phyloP scores from a whole-genome alignment of 2,329 filamentous ascomycete genomes.

The Colletotrichum sp. region DNA sequence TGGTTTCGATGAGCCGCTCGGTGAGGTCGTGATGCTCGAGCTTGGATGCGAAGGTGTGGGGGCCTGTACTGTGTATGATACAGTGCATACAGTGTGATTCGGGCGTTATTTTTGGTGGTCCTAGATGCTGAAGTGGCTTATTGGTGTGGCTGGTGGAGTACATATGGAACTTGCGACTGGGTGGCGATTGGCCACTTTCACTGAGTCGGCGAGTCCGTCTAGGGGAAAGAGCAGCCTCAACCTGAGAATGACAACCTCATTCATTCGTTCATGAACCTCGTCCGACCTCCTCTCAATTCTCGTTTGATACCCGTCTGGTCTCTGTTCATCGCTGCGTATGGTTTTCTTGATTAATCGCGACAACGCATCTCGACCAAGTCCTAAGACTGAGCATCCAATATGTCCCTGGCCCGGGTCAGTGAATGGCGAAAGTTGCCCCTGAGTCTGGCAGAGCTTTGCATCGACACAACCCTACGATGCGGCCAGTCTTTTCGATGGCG shows the following conservation, averaged over 20 bases:
- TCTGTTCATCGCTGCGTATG: background rate
- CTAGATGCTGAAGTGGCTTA: background rate
- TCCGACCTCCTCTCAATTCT: background rate
- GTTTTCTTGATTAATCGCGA: background rate
- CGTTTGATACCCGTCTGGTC: background rate
- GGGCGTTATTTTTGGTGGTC: background rate
- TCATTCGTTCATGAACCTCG: background rate
- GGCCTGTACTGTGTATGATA: background rate
- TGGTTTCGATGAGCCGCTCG: slow-evolving; percentile 11
- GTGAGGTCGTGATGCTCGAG: slow-evolving; percentile 4
- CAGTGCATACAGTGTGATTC: background rate
- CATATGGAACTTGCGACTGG: background rate
- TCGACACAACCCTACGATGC: slow-evolving; percentile 92
- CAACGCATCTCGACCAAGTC: background rate
- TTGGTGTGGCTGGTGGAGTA: background rate
- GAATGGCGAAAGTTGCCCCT: slow-evolving; percentile 91
- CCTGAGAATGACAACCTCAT: background rate
- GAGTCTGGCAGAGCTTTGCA: slow-evolving; percentile 83
- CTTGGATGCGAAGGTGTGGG: slow-evolving; percentile 1
- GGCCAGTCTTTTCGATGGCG: slow-evolving; percentile 98
- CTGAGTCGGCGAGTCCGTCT: background rate
- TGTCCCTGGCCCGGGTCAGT: slow-evolving; percentile 55
- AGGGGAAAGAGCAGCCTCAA: background rate
- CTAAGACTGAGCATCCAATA: slow-evolving; percentile 16
- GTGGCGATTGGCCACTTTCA: slow-evolving; percentile 1